Evolutionary conservation across 2,329 filamentous ascomycete genomes (phyloP).

Genomic region (Tolypocladium nubicola): DNA sequence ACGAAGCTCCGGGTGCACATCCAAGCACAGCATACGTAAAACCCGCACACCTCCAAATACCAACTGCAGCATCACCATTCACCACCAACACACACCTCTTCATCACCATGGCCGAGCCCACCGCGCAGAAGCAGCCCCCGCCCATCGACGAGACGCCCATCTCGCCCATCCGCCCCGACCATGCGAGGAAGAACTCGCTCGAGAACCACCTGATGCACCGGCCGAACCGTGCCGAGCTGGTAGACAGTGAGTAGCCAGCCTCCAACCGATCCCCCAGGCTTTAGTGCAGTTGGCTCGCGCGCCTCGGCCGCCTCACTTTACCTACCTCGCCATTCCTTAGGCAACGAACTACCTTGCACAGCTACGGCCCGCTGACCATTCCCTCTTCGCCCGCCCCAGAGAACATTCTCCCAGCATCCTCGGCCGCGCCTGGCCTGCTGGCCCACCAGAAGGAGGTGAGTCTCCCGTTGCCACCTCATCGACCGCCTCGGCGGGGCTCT

Average conservation of each 20-base stretch:
- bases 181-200: slow-evolving; percentile 54
- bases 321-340: background rate
- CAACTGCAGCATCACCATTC: background rate
- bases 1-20: background rate
- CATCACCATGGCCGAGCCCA: slow-evolving; percentile 17
- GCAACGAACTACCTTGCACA: background rate
- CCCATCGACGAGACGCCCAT: slow-evolving; percentile 41
- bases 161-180: slow-evolving; percentile 41
- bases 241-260: slow-evolving; percentile 54
- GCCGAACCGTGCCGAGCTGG: slow-evolving; percentile 63
- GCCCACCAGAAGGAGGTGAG: slow-evolving; percentile 66
- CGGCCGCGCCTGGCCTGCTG: slow-evolving; percentile 66
- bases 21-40: background rate
- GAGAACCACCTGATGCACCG: slow-evolving; percentile 64
- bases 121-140: slow-evolving; percentile 8
- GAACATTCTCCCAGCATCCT: slow-evolving; percentile 77
- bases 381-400: slow-evolving; percentile 32
- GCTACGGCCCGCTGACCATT: background rate
- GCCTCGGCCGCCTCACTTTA: background rate
- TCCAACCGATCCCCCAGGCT: background rate
- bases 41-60: too few species aligned
- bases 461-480: background rate
- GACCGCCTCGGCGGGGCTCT: background rate
- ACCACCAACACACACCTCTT: background rate
- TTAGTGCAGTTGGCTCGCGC: background rate